Conservation (phyloP, 768 basidiomycete species). For the Candolleomyces eurysporus region DNA sequence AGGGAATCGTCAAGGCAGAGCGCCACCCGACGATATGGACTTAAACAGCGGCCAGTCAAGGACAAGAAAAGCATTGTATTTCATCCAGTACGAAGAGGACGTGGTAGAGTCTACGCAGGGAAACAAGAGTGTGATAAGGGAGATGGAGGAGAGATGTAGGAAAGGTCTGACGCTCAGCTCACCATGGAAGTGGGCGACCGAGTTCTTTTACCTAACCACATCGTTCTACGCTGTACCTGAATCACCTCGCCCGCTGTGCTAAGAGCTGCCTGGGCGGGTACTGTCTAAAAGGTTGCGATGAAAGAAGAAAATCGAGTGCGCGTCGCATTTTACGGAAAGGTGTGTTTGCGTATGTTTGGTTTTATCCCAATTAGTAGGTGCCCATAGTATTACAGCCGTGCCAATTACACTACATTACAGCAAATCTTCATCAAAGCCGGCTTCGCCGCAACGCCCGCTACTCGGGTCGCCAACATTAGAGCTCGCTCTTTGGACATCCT, state of each 20-base stretch:
- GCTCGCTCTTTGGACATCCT: no score
- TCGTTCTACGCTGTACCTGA: conserved; percentile 63
- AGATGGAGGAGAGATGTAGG: conserved; percentile 46
- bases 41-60: no score
- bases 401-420: background rate
- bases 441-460: no score
- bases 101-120: no score
- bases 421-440: no score
- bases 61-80: no score
- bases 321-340: background rate
- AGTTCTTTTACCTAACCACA: conserved; percentile 55
- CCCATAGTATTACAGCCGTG: background rate
- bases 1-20: no score
- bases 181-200: conserved; percentile 30
- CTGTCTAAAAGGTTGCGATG: conserved; percentile 71
- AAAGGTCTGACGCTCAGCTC: conserved; percentile 46
- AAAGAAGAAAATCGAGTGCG: conserved; percentile 10
- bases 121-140: no score
- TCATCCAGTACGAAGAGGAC: no score
- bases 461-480: no score
- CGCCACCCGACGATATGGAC: no score
- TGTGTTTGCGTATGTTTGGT: background rate
- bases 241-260: conserved; percentile 60
- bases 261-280: conserved; percentile 50
- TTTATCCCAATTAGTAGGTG: background rate